Conservation (phyloP, 2,329 filamentous ascomycete genomes). For the Diplocarpon rosae region DNA sequence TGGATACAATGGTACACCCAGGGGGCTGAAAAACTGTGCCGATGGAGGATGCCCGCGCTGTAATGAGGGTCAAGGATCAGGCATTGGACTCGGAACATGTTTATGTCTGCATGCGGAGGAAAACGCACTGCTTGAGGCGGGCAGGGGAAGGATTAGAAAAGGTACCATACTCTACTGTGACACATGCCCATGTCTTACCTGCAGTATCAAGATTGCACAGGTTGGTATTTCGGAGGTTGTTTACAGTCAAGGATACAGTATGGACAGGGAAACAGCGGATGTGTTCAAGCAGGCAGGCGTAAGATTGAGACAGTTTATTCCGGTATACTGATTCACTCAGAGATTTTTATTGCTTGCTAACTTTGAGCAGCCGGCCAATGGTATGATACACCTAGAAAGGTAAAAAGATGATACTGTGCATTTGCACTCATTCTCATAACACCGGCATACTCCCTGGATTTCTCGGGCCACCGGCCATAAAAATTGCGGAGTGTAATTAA, state of each 20-base stretch:
- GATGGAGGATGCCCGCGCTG: constrained; percentile 85
- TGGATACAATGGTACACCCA: constrained; percentile 95
- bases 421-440: no score
- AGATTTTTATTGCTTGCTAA: neutral
- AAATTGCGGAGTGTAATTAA: no score
- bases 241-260: constrained; percentile 87
- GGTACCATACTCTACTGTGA: constrained; percentile 84
- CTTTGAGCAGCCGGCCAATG: constrained; percentile 45
- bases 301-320: constrained; percentile 74
- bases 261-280: constrained; percentile 74
- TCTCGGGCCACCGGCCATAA: no score
- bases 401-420: neutral
- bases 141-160: constrained; percentile 76
- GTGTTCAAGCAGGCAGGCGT: constrained; percentile 81
- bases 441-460: no score
- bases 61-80: constrained; percentile 61
- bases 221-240: constrained; percentile 94
- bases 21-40: constrained; percentile 79
- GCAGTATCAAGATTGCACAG: constrained; percentile 96
- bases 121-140: constrained; percentile 90
- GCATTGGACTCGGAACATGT: constrained; percentile 71
- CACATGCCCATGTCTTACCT: constrained; percentile 93
- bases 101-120: constrained; percentile 97
- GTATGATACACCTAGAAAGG: constrained; percentile 50
- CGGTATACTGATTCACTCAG: constrained; percentile 43